Evolutionary conservation across 2,329 filamentous ascomycete genomes (phyloP).

Genomic region (Neofusicoccum kwambonambiense): DNA sequence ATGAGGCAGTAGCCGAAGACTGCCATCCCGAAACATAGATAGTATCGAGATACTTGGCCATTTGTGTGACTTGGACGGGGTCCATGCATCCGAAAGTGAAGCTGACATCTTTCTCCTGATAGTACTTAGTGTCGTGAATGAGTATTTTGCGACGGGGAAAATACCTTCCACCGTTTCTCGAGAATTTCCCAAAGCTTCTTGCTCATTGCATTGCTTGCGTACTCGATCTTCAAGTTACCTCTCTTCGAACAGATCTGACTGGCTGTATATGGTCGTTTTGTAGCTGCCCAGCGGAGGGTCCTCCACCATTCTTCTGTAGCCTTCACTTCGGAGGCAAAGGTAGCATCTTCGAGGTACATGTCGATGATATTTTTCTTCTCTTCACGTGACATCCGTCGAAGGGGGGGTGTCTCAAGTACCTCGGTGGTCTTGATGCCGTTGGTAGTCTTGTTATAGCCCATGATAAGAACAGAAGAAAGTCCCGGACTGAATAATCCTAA

Average conservation of each 20-base stretch:
- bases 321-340: slow-evolving; percentile 61
- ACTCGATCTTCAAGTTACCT: slow-evolving; percentile 79
- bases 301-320: slow-evolving; percentile 86
- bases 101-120: slow-evolving; percentile 74
- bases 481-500: background rate
- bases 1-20: slow-evolving; percentile 85
- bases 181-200: slow-evolving; percentile 90
- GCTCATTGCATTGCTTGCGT: slow-evolving; percentile 76
- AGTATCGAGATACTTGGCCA: slow-evolving; percentile 93
- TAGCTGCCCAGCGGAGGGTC: slow-evolving; percentile 80
- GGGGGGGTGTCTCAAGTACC: background rate
- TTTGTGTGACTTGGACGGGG: slow-evolving; percentile 94
- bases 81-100: slow-evolving; percentile 92
- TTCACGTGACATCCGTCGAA: background rate
- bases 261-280: slow-evolving; percentile 82
- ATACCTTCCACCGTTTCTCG: slow-evolving; percentile 74
- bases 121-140: background rate
- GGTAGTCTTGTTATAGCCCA: background rate
- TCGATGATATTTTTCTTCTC: background rate
- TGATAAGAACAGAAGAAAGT: background rate
- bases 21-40: slow-evolving; percentile 97
- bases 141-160: background rate
- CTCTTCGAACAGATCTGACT: slow-evolving; percentile 92
- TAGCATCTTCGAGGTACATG: background rate
- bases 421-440: background rate